Evolutionary conservation across 352 stramenopile genomes (phyloP).

Genomic region (Phytopythium montanum): DNA sequence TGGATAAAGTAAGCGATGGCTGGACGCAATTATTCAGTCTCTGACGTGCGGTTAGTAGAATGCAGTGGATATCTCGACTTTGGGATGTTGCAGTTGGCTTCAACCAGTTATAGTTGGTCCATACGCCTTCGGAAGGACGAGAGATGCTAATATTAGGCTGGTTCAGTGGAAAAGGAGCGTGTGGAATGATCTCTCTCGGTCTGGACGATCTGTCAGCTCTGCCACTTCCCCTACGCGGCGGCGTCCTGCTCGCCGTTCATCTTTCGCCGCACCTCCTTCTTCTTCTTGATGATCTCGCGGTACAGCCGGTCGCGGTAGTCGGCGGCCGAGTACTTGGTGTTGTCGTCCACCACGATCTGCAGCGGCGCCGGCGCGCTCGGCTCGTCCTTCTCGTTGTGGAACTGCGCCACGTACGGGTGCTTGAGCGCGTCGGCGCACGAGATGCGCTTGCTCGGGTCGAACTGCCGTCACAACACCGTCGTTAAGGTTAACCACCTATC

Average conservation of each 20-base stretch:
- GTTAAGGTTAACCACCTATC: no score
- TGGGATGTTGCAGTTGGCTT: no score
- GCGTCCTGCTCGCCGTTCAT: conserved; percentile 21
- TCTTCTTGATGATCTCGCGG: conserved; percentile 92
- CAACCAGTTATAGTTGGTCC: no score
- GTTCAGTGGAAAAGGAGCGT: no score
- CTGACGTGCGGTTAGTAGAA: background rate
- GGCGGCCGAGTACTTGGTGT: conserved; percentile 92
- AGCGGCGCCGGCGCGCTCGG: conserved; percentile 56
- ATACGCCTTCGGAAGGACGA: no score
- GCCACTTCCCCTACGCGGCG: no score
- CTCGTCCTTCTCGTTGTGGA: conserved; percentile 95
- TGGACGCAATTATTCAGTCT: background rate
- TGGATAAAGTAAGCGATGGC: background rate
- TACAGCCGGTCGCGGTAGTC: conserved; percentile 94
- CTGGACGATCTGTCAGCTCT: background rate
- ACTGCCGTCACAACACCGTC: conserved; percentile 37
- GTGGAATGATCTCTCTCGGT: no score
- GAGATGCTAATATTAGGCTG: no score
- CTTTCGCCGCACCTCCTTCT: conserved; percentile 86
- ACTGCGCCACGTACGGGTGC: conserved; percentile 93
- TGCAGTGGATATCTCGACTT: no score
- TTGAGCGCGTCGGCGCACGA: conserved; percentile 84
- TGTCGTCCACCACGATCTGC: conserved; percentile 92
- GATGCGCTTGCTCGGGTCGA: conserved; percentile 91